Percentiles rank a stretch among this genome's conserved stretches.
Conservation (phyloP, 2,329 filamentous ascomycete genomes). For the Amauroascus verrucosus region DNA sequence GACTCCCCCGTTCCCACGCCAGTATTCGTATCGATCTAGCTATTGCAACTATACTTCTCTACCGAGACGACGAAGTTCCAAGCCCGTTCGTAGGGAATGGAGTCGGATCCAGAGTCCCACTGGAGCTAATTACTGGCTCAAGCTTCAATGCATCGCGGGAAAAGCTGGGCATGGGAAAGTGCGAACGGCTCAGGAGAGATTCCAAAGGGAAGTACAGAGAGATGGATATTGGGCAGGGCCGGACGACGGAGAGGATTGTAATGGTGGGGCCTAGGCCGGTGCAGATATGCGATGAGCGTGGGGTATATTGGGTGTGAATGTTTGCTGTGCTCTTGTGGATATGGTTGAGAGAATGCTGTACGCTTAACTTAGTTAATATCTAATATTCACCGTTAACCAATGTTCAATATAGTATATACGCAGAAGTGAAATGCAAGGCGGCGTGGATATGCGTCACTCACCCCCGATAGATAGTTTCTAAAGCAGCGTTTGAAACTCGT, state of each 20-base stretch:
- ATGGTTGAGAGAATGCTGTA: too few species aligned
- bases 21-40: background rate
- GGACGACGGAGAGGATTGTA: background rate
- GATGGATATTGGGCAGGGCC: background rate
- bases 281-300: conserved; percentile 7
- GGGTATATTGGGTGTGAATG: conserved; percentile 7
- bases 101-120: background rate
- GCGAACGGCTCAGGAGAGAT: background rate
- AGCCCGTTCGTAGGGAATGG: background rate
- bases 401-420: too few species aligned
- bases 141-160: background rate
- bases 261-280: background rate
- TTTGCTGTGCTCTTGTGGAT: background rate
- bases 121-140: background rate
- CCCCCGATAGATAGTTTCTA: too few species aligned
- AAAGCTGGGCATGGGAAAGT: background rate
- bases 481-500: background rate
- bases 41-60: background rate
- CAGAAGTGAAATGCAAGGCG: too few species aligned
- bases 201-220: background rate
- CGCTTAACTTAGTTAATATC: too few species aligned
- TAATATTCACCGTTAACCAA: too few species aligned
- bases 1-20: background rate
- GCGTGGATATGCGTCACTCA: too few species aligned
- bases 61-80: background rate